A percentile compares a stretch with the other conserved stretches of the same genome.
These are phyloP conservation scores for Penicillium sp. DNA, from an alignment of 2,329 filamentous ascomycete genomes.

Conservation along the genomic window DNA sequence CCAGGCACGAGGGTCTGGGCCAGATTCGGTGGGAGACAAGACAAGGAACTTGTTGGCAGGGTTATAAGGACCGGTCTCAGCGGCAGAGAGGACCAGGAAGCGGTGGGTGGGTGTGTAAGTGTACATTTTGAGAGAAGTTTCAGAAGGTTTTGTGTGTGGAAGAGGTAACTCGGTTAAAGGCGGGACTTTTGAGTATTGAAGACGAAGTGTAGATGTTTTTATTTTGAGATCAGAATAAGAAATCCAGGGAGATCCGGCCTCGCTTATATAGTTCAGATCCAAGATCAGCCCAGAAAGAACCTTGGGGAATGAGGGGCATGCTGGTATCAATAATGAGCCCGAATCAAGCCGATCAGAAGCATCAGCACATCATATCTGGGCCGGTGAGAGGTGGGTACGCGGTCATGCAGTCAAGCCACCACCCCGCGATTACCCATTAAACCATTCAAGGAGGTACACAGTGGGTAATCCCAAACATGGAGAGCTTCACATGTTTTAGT, in stretches of 20 bases:
- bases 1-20: slow-evolving; percentile 23
- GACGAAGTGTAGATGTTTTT: not conserved
- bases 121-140: slow-evolving; percentile 28
- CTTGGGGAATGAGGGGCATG: slow-evolving; percentile 26
- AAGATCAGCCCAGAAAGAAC: slow-evolving; percentile 20
- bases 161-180: slow-evolving; percentile 5
- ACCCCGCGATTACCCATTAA: slow-evolving; percentile 23
- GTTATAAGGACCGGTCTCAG: slow-evolving; percentile 18
- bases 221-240: not conserved
- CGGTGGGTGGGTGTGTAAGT: slow-evolving; percentile 29
- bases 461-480: slow-evolving; percentile 15
- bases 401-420: slow-evolving; percentile 19
- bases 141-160: not conserved
- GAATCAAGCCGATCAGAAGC: slow-evolving; percentile 27
- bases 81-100: slow-evolving; percentile 32
- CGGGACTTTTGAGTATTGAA: slow-evolving; percentile 1
- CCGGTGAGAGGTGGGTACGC: slow-evolving; percentile 21
- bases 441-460: slow-evolving; percentile 4
- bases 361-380: slow-evolving; percentile 19
- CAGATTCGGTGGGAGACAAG: slow-evolving; percentile 31
- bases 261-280: slow-evolving; percentile 30
- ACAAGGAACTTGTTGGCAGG: slow-evolving; percentile 26
- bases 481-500: slow-evolving; percentile 31
- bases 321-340: slow-evolving; percentile 22
- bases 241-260: slow-evolving; percentile 17